Base-by-base conservation (phyloP, 1,284 basidiomycete genomes). In the Apiotrichum laibachii region DNA sequence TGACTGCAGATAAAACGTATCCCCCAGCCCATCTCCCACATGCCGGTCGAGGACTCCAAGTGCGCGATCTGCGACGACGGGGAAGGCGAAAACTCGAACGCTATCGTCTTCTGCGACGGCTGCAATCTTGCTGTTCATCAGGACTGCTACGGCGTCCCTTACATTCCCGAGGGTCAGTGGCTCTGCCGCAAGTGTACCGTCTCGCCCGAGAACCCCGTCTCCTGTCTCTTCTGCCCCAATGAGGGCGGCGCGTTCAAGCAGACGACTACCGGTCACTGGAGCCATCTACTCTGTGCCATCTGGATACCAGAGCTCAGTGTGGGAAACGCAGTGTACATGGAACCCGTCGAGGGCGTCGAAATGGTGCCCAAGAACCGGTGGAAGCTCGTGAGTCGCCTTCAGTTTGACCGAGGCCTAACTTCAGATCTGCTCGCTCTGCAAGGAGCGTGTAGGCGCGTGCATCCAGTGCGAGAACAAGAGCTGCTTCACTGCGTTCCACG, bases 81-180 rank as follows among this genome's bases (percentile, higher is more conserved):
- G 4, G 96, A 99, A 71, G 95, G 93, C 64, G 96, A 99, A 78
- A 98, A 98, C 75, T 91, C 89, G 60, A 99, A 99, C 73, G 96
- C 94, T 8, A 99, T 99, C 67, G 95, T 99, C 18, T 99, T 99
- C 74, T 99, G 96, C 77, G 96, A 99, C 73, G 96, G 96, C 0
- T 99, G 96, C 78, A 99, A 99, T 76, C 81, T 99, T 33, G 96
- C 96, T 10, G 95, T 99, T 6, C 96, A 99, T 79, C 96, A 99
- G 56, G 95, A 99, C 76, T 99, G 96, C 73, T 99, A 99, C 75
- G 96, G 96, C 37, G 92, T 99, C 6, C 96, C 96, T 3, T 99
- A 99, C 73, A 98, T 99, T 62, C 96, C 96, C 0, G 96, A 99
- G 79, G 96, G 96, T 1, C 95, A 99, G 78, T 99, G 96, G 96